A percentile compares a stretch with the other conserved stretches of the same genome.
phyloP scores from a whole-genome alignment of 139 green algal genomes.

The Micractinium sp. region DNA sequence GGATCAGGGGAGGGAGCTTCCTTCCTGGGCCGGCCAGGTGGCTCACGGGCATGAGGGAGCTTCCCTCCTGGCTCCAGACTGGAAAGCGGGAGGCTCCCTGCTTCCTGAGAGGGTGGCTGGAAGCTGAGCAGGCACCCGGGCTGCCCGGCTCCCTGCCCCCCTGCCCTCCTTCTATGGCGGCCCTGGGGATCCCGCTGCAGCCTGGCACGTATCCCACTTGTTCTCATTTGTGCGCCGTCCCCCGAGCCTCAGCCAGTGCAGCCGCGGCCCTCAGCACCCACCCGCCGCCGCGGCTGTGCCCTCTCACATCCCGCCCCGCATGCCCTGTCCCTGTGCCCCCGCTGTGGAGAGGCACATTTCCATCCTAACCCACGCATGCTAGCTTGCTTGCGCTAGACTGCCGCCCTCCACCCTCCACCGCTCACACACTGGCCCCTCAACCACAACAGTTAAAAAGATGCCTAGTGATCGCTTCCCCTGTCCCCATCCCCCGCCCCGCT shows the following conservation, averaged over 20 bases:
- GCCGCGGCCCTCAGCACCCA: no score
- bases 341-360: neutral
- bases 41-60: neutral
- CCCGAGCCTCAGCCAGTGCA: no score
- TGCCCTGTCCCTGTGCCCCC: neutral
- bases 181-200: neutral
- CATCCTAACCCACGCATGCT: neutral
- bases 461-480: no score
- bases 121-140: neutral
- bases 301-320: neutral
- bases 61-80: neutral
- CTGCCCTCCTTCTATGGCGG: neutral
- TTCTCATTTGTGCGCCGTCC: no score
- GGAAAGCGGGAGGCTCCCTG: neutral
- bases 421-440: no score
- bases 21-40: neutral
- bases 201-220: neutral
- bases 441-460: no score
- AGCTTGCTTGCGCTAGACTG: neutral
- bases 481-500: no score
- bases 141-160: no score
- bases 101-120: neutral
- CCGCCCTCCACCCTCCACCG: neutral
- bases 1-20: neutral
- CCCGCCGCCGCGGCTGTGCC: neutral